phyloP scores from a whole-genome alignment of 768 basidiomycete species.

The Suillus sp. region DNA sequence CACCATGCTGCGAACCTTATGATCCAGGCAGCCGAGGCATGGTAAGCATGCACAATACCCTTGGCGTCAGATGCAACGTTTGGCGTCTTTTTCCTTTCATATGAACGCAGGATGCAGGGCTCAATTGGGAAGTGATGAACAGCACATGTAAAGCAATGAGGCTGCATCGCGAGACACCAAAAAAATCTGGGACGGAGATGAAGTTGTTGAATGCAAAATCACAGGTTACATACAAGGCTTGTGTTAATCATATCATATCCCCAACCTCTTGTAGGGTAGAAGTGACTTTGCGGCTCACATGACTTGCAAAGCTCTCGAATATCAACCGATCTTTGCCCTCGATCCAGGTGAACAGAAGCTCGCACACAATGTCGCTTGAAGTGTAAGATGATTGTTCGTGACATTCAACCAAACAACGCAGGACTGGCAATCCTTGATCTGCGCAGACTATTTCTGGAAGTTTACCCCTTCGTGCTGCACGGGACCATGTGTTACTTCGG shows the following conservation, averaged over 20 bases:
- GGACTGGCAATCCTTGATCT: constrained; percentile 15
- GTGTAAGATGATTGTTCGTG: constrained; percentile 15
- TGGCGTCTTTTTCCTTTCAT: neutral
- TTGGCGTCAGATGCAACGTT: neutral
- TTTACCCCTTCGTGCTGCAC: constrained; percentile 58
- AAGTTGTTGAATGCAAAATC: neutral
- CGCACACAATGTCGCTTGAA: constrained; percentile 6
- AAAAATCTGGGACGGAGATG: neutral
- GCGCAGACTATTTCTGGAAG: constrained; percentile 10
- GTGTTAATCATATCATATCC: neutral
- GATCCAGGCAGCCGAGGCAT: neutral
- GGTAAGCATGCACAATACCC: neutral
- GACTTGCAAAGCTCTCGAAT: constrained; percentile 70
- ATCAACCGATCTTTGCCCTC: constrained; percentile 55
- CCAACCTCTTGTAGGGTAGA: constrained; percentile 1
- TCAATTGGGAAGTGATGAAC: neutral
- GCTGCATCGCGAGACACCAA: neutral
- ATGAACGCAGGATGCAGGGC: neutral
- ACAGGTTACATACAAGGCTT: neutral
- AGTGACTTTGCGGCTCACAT: constrained; percentile 55
- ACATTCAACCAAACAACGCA: constrained; percentile 31
- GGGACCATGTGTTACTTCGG: constrained; percentile 63
- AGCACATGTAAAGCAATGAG: neutral
- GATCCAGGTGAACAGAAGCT: constrained; percentile 50
- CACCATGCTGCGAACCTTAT: neutral